Conservation (phyloP, 2,329 filamentous ascomycete species). For the Westerdykella aurantiaca region DNA sequence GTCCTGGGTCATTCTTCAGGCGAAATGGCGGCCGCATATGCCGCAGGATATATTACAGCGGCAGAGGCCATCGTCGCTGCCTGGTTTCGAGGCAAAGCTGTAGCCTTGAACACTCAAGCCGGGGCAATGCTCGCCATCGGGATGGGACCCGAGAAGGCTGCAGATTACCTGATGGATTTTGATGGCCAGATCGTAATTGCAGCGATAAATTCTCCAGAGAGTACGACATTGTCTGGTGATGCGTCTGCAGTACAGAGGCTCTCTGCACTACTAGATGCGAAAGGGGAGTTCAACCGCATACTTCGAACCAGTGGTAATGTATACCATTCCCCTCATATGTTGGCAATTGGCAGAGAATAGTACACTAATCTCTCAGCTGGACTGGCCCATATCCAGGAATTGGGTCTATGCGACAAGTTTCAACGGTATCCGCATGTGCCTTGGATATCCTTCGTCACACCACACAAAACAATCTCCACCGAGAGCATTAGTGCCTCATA, state of each 20-base stretch:
- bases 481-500: conserved; percentile 4
- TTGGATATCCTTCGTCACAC: conserved; percentile 11
- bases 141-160: conserved; percentile 1
- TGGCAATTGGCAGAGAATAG: conserved; percentile 10
- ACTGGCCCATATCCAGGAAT: no score
- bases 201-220: conserved; percentile 17
- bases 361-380: neutral
- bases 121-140: conserved; percentile 24
- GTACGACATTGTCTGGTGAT: conserved; percentile 21
- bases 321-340: conserved; percentile 27
- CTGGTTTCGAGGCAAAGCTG: conserved; percentile 13
- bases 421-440: neutral
- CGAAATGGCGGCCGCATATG: conserved; percentile 21
- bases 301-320: conserved; percentile 17
- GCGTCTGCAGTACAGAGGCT: conserved; percentile 2
- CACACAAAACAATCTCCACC: conserved; percentile 3
- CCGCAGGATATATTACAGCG: conserved; percentile 12
- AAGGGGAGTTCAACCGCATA: conserved; percentile 8
- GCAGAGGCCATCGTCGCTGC: conserved; percentile 15
- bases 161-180: conserved; percentile 3
- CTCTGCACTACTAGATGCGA: neutral
- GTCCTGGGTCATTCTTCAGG: conserved; percentile 21
- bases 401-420: no score
- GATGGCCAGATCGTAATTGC: conserved; percentile 12
- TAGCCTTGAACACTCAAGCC: conserved; percentile 3